phyloP scores from a whole-genome alignment of 257 asterid genomes.

The Orobanche coerulescens region DNA sequence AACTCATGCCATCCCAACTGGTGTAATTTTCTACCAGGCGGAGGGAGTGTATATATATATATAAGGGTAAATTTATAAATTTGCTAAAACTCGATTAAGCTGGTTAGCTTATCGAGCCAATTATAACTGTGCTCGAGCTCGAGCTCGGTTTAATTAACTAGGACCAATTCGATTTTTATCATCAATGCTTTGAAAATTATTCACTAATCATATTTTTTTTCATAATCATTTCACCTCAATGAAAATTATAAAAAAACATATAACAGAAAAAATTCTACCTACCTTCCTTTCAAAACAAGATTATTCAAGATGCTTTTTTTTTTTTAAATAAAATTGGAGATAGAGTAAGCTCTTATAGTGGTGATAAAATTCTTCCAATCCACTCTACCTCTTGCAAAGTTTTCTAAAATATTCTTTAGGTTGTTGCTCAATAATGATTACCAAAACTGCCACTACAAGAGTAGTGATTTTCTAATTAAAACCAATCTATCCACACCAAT shows the following conservation, averaged over 20 bases:
- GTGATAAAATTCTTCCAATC: constrained; percentile 14
- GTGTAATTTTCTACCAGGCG: too few relatives aligned
- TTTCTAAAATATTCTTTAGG: background rate
- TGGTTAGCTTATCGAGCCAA: too few relatives aligned
- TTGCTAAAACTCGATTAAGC: too few relatives aligned
- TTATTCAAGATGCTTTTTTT: constrained; percentile 22
- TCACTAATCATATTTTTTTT: background rate
- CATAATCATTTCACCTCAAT: background rate
- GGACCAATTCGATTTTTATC: too few relatives aligned
- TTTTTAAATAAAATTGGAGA: constrained; percentile 16
- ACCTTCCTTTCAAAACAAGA: constrained; percentile 22
- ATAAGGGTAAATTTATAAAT: too few relatives aligned
- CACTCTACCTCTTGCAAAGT: constrained; percentile 17
- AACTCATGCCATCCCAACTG: too few relatives aligned
- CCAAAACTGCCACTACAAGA: constrained; percentile 7
- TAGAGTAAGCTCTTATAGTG: background rate
- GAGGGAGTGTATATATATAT: too few relatives aligned
- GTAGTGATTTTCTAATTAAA: background rate
- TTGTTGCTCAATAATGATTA: background rate
- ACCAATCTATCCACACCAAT: constrained; percentile 8
- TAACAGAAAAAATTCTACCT: constrained; percentile 1
- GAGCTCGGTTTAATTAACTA: too few relatives aligned
- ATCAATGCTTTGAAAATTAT: background rate
- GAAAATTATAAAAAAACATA: background rate
- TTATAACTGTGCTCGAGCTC: too few relatives aligned